Base-by-base conservation (phyloP, 225 moss, liverwort and hornwort species). In the Lunularia cruciata region DNA sequence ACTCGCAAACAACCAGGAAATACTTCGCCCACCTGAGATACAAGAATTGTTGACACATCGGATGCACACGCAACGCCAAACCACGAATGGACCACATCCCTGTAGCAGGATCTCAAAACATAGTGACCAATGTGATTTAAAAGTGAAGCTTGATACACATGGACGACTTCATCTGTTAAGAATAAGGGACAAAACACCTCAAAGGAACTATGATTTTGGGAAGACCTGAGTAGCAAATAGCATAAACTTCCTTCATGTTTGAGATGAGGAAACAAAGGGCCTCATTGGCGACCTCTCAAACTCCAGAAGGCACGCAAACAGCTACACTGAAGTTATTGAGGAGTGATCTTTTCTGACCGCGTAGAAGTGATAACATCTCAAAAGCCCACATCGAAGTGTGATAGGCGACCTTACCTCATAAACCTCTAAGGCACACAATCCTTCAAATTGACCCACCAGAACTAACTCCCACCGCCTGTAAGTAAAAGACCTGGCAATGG, bases 351-450 rank as follows among this genome's bases (percentile, higher is more conserved):
- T 12, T n/a, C n/a, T n/a, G n/a, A n/a, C n/a, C n/a, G n/a, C n/a
- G n/a, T 13, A 61, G 4, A 20, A 34, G 16, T 8, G 25, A 40
- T 16, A 22, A 40, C 61, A 61, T 13, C 38, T 20, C 7, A 40
- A 22, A 40, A 61, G 61, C 61, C 26, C 39, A 61, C 61, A 61
- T 20, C 38, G 8, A 61, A 23, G 39, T 61, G 61, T 23, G 61
- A 39, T 60, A 61, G 23, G 39, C 61, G 13, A 61, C 61, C 61
- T 40, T 61, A 61, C 61, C 61, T 61, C 61, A 15, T 39, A 20
- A 61, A 61, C 39, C 38, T 26, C 61, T 32, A 30, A 15, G 25
- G 56, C 32, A 61, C 25, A 61, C 0, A 61, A 38, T 38, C 61
- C 61, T 40, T 61, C 20, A 61, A 3, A 39, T 32, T 31, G 56